A percentile compares a stretch with the other conserved stretches of the same genome.
Evolutionary conservation across 495 filamentous ascomycete species (phyloP).

Genomic region (Aspergillus egyptiacus): DNA sequence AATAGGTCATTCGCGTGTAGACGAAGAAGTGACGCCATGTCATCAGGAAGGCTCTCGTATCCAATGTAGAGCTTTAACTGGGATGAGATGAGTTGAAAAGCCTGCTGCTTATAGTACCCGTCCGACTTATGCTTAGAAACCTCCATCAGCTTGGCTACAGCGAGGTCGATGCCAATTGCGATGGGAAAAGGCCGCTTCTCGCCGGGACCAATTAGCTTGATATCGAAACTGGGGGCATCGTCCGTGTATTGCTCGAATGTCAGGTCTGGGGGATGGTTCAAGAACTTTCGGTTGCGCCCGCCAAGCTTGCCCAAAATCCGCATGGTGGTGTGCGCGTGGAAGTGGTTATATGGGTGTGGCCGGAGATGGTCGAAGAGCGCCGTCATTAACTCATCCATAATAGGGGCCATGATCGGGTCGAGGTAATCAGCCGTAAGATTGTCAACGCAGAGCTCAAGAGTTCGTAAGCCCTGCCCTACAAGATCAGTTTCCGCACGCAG

Average conservation of each 20-base stretch:
- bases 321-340: conserved; percentile 96
- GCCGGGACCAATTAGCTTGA: conserved; percentile 81
- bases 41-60: conserved; percentile 79
- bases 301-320: conserved; percentile 97
- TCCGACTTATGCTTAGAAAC: conserved; percentile 60
- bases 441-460: conserved; percentile 93
- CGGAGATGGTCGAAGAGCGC: conserved; percentile 91
- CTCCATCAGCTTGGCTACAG: conserved; percentile 80
- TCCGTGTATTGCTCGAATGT: conserved; percentile 79
- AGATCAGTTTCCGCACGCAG: conserved; percentile 86
- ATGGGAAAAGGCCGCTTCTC: conserved; percentile 83
- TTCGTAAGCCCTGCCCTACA: conserved; percentile 88
- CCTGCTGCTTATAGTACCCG: conserved; percentile 85
- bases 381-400: conserved; percentile 97
- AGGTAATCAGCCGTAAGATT: conserved; percentile 97
- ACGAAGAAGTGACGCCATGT: conserved; percentile 75
- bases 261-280: conserved; percentile 78
- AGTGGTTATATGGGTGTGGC: conserved; percentile 90
- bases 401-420: conserved; percentile 98
- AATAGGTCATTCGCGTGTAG: conserved; percentile 83
- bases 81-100: conserved; percentile 74
- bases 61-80: conserved; percentile 89
- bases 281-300: conserved; percentile 88
- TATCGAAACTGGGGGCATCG: conserved; percentile 76
- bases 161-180: conserved; percentile 77